These are phyloP conservation scores for Xylariaceae sp. DNA, from an alignment of 2,329 filamentous ascomycete genomes.

Conservation along the genomic window DNA sequence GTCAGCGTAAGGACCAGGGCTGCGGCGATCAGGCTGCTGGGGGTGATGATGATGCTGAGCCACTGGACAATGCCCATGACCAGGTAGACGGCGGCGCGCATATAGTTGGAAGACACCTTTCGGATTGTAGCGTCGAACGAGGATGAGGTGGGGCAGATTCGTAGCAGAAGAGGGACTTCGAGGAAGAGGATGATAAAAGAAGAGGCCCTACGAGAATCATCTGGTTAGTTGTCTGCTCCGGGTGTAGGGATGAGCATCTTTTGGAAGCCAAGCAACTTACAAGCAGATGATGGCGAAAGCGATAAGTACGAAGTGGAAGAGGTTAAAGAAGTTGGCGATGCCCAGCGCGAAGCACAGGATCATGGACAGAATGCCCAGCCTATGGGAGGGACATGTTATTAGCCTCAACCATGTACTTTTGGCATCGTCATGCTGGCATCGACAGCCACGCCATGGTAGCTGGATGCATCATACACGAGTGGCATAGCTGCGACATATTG, in stretches of 20 bases:
- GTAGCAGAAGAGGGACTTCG: constrained; percentile 88
- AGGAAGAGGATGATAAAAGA: constrained; percentile 74
- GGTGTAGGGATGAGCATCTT: neutral
- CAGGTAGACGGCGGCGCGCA: constrained; percentile 82
- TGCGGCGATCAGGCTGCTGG: constrained; percentile 76
- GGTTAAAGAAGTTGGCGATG: constrained; percentile 61
- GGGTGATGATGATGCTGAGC: constrained; percentile 61
- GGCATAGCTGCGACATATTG: too few relatives aligned
- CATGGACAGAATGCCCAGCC: constrained; percentile 66
- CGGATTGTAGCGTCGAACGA: constrained; percentile 87
- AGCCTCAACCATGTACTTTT: constrained; percentile 7
- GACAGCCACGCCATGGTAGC: too few relatives aligned
- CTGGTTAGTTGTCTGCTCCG: neutral
- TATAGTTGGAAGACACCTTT: constrained; percentile 91
- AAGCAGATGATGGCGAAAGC: constrained; percentile 49
- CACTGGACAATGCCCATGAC: constrained; percentile 80
- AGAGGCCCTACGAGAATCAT: constrained; percentile 47
- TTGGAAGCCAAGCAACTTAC: constrained; percentile 35
- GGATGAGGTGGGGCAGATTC: constrained; percentile 92
- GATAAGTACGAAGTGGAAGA: constrained; percentile 41
- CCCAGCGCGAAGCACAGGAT: constrained; percentile 65
- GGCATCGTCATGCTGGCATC: neutral
- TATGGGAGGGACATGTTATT: constrained; percentile 29
- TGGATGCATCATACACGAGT: too few relatives aligned
- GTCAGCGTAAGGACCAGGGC: constrained; percentile 76